phyloP scores from a whole-genome alignment of 192 early-diverging fungal species.

The Coemansia pectinata region DNA sequence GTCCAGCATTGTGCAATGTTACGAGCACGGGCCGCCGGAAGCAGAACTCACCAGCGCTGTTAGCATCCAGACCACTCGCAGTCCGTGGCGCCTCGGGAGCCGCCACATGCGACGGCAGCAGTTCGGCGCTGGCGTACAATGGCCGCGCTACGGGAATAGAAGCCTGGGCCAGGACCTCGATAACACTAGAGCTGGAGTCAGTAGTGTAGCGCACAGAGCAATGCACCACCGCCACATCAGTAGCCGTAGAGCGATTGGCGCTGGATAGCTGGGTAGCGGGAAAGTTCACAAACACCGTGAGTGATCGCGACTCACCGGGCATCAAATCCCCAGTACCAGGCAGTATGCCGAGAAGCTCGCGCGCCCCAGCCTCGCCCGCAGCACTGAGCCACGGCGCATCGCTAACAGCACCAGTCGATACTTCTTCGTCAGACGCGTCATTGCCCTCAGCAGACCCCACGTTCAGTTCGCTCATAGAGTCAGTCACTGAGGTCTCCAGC shows the following conservation, averaged over 20 bases:
- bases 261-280: slow-evolving; percentile 11
- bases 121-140: slow-evolving; percentile 15
- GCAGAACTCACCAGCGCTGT: slow-evolving; percentile 20
- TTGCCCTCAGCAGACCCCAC: neutral
- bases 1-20: slow-evolving; percentile 25
- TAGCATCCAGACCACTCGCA: neutral
- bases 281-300: slow-evolving; percentile 31
- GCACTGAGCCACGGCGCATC: slow-evolving; percentile 4
- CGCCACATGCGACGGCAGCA: slow-evolving; percentile 15
- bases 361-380: neutral
- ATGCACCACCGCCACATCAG: neutral
- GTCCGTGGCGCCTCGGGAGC: slow-evolving; percentile 2
- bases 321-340: neutral
- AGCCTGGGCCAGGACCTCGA: neutral
- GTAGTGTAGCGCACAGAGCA: slow-evolving; percentile 1
- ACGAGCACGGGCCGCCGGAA: slow-evolving; percentile 39
- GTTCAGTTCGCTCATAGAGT: slow-evolving; percentile 14
- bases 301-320: slow-evolving; percentile 4
- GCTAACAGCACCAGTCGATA: neutral
- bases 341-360: neutral
- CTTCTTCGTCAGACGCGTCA: neutral
- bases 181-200: neutral
- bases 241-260: neutral
- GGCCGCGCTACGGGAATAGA: slow-evolving; percentile 26
- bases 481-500: neutral